A percentile compares a stretch with the other conserved stretches of the same genome.
These are phyloP conservation scores for Cadophora sp. DNA, from an alignment of 2,329 filamentous ascomycete genomes.

Conservation along the genomic window DNA sequence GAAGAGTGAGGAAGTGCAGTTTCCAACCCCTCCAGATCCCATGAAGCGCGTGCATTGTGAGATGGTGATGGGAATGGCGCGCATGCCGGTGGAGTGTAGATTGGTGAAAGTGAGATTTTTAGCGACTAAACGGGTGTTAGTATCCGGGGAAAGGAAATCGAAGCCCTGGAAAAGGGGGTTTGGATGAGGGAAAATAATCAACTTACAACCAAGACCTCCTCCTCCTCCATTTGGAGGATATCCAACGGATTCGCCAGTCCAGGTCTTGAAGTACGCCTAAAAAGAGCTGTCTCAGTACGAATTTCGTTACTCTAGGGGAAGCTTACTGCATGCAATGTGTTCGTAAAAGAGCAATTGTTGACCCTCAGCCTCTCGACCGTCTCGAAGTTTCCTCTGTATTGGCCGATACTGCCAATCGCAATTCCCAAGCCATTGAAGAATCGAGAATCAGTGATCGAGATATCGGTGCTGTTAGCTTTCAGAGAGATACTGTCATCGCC, in stretches of 20 bases:
- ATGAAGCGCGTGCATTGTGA: conserved; percentile 49
- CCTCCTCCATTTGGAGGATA: conserved; percentile 66
- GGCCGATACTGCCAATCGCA: conserved; percentile 65
- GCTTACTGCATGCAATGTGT: conserved; percentile 53
- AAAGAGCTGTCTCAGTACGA: neutral
- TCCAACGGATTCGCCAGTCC: conserved; percentile 59
- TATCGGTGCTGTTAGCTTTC: conserved; percentile 64
- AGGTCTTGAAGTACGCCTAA: conserved; percentile 61
- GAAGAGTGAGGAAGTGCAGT: conserved; percentile 17
- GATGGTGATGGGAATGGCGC: conserved; percentile 46
- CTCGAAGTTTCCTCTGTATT: conserved; percentile 57
- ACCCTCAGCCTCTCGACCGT: conserved; percentile 57
- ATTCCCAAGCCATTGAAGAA: conserved; percentile 60
- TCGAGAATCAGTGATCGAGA: conserved; percentile 55
- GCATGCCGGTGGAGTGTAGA: conserved; percentile 41
- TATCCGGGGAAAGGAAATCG: neutral
- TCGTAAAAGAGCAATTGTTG: conserved; percentile 54
- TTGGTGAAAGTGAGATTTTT: conserved; percentile 65
- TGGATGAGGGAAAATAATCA: neutral
- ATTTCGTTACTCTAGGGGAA: neutral
- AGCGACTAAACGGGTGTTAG: conserved; percentile 50
- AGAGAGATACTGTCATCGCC: conserved; percentile 61
- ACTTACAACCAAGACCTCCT: conserved; percentile 56
- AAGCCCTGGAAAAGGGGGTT: too few species aligned
- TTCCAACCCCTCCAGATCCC: conserved; percentile 6